Evolutionary conservation across 257 asterid genomes (phyloP).

Genomic region (Fraxinus pennsylvanica): DNA sequence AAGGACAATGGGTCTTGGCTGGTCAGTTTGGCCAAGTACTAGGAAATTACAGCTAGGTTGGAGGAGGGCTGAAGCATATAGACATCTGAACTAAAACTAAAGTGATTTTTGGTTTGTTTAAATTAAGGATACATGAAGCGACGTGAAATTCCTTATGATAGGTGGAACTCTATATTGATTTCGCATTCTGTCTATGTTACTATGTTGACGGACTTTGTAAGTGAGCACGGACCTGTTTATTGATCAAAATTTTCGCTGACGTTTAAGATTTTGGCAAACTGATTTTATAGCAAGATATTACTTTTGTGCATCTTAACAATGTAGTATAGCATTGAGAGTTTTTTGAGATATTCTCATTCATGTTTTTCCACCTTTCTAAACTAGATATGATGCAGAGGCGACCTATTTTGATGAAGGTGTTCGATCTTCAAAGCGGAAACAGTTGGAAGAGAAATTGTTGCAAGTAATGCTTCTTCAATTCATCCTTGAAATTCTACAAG

Average conservation of each 20-base stretch:
- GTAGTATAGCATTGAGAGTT: background rate
- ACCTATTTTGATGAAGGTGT: conserved; percentile 93
- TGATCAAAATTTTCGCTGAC: background rate
- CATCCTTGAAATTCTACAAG: background rate
- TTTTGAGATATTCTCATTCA: background rate
- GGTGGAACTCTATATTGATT: background rate
- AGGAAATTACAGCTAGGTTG: conserved; percentile 12
- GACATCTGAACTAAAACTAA: background rate
- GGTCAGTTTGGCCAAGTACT: conserved; percentile 5
- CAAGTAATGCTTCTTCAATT: conserved; percentile 55
- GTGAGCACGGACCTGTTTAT: background rate
- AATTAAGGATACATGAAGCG: conserved; percentile 18
- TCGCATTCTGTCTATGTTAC: background rate
- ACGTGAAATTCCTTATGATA: background rate
- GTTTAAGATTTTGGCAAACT: background rate
- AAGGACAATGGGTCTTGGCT: background rate
- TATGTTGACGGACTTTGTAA: background rate
- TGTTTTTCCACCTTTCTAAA: conserved; percentile 10
- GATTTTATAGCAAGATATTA: background rate
- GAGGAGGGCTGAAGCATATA: background rate
- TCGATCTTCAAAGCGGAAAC: conserved; percentile 76
- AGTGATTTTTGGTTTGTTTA: conserved; percentile 11
- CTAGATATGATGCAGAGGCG: conserved; percentile 88
- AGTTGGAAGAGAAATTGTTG: conserved; percentile 89
- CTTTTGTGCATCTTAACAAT: background rate